Evolutionary conservation across 108 stramenopile species (phyloP).

Genomic region (Poteriospumella lacustris): DNA sequence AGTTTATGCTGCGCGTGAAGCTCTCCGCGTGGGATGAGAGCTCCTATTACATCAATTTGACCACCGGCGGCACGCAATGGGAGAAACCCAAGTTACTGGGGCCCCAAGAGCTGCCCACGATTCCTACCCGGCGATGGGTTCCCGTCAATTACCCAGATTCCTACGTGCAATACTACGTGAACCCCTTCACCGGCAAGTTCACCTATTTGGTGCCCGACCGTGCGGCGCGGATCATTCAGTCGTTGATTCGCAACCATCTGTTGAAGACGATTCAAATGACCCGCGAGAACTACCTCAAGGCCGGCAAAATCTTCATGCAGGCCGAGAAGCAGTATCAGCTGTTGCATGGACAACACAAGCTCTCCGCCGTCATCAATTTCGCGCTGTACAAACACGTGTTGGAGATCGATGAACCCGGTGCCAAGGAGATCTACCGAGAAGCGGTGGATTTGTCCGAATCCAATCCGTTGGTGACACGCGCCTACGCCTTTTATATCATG

Average conservation of each 20-base stretch:
- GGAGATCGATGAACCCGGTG: neutral
- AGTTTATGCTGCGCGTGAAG: neutral
- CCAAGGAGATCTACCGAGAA: neutral
- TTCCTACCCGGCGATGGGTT: slow-evolving; percentile 2
- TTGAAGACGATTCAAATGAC: slow-evolving; percentile 10
- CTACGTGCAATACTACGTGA: neutral
- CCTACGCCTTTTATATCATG: slow-evolving; percentile 10
- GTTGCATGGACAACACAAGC: neutral
- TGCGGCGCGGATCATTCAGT: slow-evolving; percentile 12
- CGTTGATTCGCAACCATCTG: neutral
- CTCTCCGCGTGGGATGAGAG: neutral
- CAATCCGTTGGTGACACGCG: slow-evolving; percentile 12
- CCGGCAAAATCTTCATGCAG: neutral
- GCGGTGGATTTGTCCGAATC: slow-evolving; percentile 19
- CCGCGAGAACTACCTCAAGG: neutral
- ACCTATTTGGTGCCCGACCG: neutral
- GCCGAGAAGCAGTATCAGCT: neutral
- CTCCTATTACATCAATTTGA: slow-evolving; percentile 17
- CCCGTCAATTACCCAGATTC: neutral
- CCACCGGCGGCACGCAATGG: slow-evolving; percentile 12
- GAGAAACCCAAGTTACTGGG: slow-evolving; percentile 13
- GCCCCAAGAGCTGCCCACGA: slow-evolving; percentile 7
- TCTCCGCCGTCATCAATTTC: neutral
- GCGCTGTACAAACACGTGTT: neutral
- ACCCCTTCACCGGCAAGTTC: slow-evolving; percentile 23